Evolutionary conservation across 2,329 filamentous ascomycete genomes (phyloP).

Genomic region (Cercospora sesami): DNA sequence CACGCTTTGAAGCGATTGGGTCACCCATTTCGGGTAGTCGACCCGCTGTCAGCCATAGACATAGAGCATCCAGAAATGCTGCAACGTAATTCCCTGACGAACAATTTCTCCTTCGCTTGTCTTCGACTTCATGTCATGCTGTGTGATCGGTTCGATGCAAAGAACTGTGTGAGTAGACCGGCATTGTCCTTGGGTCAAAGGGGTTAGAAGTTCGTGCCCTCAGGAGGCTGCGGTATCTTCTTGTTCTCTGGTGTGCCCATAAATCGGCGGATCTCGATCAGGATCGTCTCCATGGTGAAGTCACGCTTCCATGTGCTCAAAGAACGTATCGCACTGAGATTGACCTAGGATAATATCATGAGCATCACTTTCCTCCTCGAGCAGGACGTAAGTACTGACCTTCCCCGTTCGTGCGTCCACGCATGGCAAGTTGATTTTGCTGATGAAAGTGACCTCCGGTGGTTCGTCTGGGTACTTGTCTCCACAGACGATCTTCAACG

Average conservation of each 20-base stretch:
- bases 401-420: constrained; percentile 78
- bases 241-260: constrained; percentile 92
- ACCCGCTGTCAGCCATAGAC: neutral
- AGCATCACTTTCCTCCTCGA: neutral
- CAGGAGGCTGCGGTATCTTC: constrained; percentile 90
- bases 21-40: neutral
- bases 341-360: constrained; percentile 59
- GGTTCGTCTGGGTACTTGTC: constrained; percentile 84
- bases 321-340: constrained; percentile 79
- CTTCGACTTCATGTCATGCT: neutral
- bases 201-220: constrained; percentile 63
- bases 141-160: neutral
- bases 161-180: neutral
- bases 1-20: neutral
- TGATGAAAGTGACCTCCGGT: constrained; percentile 88
- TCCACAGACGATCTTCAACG: constrained; percentile 93
- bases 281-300: constrained; percentile 90
- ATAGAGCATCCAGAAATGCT: constrained; percentile 7
- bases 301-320: constrained; percentile 88
- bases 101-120: neutral
- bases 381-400: constrained; percentile 45
- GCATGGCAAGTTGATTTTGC: constrained; percentile 93
- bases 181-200: neutral
- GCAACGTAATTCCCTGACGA: neutral
- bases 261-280: constrained; percentile 81